Conservation (phyloP, 1,284 basidiomycete genomes). For the Ceratobasidium sp. region DNA sequence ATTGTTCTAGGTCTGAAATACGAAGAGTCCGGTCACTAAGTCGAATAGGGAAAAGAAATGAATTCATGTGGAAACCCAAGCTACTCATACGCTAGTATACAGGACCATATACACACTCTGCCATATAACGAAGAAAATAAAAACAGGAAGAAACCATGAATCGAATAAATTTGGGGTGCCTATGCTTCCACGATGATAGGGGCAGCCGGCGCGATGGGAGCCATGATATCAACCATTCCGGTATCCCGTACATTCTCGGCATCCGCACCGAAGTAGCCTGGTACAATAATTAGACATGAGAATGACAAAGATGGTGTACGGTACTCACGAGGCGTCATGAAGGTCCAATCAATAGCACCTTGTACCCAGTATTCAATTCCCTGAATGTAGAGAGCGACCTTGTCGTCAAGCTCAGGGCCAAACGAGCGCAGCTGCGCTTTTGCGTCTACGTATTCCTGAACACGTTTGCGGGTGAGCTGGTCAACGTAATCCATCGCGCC, state of each 20-base stretch:
- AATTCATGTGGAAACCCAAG: neutral
- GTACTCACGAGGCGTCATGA: conserved; percentile 38
- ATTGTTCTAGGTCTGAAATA: neutral
- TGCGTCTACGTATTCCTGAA: conserved; percentile 52
- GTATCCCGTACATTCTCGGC: conserved; percentile 34
- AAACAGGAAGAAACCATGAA: neutral
- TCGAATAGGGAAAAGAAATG: neutral
- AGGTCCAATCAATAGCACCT: conserved; percentile 59
- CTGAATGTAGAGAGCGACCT: conserved; percentile 51
- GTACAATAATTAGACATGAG: neutral
- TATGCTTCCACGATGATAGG: conserved; percentile 22
- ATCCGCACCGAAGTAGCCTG: conserved; percentile 36
- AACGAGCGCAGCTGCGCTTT: conserved; percentile 55
- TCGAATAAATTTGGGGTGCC: neutral
- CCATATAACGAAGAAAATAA: conserved; percentile 8
- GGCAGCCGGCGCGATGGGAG: conserved; percentile 28
- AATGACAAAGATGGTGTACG: neutral
- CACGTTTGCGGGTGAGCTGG: conserved; percentile 54
- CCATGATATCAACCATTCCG: conserved; percentile 33
- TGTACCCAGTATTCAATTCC: conserved; percentile 58
- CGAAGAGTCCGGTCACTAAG: neutral
- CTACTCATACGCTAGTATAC: neutral
- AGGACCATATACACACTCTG: neutral
- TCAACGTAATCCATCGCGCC: conserved; percentile 54
- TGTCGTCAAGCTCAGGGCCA: conserved; percentile 52